phyloP scores from a whole-genome alignment of 2,329 filamentous ascomycete genomes.

The Amylocarpus encephaloides region DNA sequence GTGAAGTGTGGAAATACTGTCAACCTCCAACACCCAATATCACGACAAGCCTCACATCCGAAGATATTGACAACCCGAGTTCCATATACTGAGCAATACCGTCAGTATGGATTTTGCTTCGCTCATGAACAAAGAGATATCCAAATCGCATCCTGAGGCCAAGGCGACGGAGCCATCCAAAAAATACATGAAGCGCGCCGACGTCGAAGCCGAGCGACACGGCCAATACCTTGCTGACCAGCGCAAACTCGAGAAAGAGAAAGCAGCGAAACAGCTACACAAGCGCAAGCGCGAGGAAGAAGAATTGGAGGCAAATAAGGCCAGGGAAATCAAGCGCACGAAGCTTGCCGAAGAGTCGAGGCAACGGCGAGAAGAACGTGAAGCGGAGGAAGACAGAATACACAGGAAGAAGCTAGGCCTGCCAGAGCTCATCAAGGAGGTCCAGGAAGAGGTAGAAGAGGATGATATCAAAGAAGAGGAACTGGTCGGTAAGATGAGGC shows the following conservation, averaged over 20 bases:
- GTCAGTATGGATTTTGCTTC: slow-evolving; percentile 85
- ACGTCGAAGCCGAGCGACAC: slow-evolving; percentile 76
- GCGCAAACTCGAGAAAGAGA: slow-evolving; percentile 63
- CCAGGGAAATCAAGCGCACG: slow-evolving; percentile 75
- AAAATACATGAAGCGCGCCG: slow-evolving; percentile 81
- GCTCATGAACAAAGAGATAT: slow-evolving; percentile 87
- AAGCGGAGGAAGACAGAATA: slow-evolving; percentile 64
- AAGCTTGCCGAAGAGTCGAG: slow-evolving; percentile 76
- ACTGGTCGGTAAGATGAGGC: slow-evolving; percentile 61
- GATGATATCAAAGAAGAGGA: slow-evolving; percentile 68
- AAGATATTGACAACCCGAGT: background rate
- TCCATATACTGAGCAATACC: background rate
- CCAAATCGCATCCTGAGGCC: slow-evolving; percentile 58
- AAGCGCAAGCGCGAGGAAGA: slow-evolving; percentile 92
- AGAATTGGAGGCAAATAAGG: slow-evolving; percentile 59
- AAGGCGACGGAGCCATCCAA: slow-evolving; percentile 31
- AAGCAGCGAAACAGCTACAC: slow-evolving; percentile 59
- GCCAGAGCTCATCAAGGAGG: slow-evolving; percentile 59
- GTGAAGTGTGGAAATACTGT: too few relatives aligned
- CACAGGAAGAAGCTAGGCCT: slow-evolving; percentile 73
- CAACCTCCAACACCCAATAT: background rate
- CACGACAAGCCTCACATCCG: too few relatives aligned
- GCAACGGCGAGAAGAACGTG: slow-evolving; percentile 62
- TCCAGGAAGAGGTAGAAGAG: slow-evolving; percentile 39
- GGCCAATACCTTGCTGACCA: slow-evolving; percentile 80